phyloP scores from a whole-genome alignment of 495 filamentous ascomycete genomes.

The Penicillium paxilli region DNA sequence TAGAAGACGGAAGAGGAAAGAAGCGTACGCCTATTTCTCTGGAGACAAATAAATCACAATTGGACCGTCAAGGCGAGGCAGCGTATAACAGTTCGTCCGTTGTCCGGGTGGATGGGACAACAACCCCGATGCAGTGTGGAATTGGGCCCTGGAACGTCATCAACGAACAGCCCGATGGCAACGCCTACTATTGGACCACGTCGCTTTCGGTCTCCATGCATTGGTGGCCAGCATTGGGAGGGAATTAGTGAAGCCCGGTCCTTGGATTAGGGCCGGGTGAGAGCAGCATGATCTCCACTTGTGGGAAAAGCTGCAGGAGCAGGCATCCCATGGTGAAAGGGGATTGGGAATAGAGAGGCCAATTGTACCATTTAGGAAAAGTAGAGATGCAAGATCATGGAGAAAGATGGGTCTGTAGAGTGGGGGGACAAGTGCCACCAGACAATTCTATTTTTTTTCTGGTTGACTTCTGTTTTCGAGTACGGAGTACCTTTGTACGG shows the following conservation, averaged over 20 bases:
- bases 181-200: conserved; percentile 44
- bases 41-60: conserved; percentile 21
- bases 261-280: conserved; percentile 35
- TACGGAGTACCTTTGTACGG: neutral
- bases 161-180: conserved; percentile 36
- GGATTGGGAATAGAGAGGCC: conserved; percentile 20
- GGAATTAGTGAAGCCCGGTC: conserved; percentile 18
- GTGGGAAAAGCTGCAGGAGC: conserved; percentile 24
- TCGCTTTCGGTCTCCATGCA: conserved; percentile 28
- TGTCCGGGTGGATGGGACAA: conserved; percentile 32
- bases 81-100: conserved; percentile 41
- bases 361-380: conserved; percentile 24
- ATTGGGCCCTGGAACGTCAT: conserved; percentile 39
- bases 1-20: conserved; percentile 30
- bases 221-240: conserved; percentile 22
- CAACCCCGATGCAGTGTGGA: conserved; percentile 25
- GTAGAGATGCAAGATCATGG: conserved; percentile 22
- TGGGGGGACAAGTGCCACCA: conserved; percentile 24
- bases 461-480: neutral
- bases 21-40: conserved; percentile 31
- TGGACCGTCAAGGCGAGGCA: conserved; percentile 38
- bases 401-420: conserved; percentile 19
- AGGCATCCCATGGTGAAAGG: conserved; percentile 13
- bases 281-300: conserved; percentile 26
- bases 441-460: conserved; percentile 14